phyloP scores from a whole-genome alignment of 805 yeast genomes.

The Zygosaccharomyces kombuchaensis region DNA sequence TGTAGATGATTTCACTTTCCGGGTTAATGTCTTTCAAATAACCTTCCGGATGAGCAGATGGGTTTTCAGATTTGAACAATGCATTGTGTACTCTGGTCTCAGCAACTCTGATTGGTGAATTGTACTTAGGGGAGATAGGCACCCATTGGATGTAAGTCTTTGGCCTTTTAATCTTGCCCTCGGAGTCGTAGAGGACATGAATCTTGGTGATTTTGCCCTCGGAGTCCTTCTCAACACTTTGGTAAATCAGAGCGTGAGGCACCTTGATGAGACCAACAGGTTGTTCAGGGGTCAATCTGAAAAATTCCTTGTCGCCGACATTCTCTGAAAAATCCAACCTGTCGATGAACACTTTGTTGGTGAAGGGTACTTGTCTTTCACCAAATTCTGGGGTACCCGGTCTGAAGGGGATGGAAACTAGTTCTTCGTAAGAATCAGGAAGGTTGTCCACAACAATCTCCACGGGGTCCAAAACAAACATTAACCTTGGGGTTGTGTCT shows the following conservation, averaged over 20 bases:
- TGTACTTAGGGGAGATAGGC: conserved; percentile 58
- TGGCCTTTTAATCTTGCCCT: conserved; percentile 62
- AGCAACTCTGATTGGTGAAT: conserved; percentile 58
- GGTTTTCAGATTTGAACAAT: conserved; percentile 87
- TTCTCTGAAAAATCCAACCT: conserved; percentile 78
- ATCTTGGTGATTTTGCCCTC: conserved; percentile 64
- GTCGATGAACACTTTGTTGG: conserved; percentile 78
- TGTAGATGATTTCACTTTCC: conserved; percentile 65
- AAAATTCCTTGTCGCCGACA: conserved; percentile 60
- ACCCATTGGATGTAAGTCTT: conserved; percentile 98
- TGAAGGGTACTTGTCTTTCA: conserved; percentile 68
- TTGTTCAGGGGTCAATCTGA: conserved; percentile 90
- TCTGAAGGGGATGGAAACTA: conserved; percentile 78
- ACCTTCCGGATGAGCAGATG: conserved; percentile 83
- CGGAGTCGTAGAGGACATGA: conserved; percentile 76
- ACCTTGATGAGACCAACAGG: conserved; percentile 92
- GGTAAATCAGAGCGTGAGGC: conserved; percentile 74
- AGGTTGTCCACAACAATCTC: conserved; percentile 79
- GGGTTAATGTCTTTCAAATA: conserved; percentile 79
- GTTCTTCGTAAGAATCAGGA: conserved; percentile 66
- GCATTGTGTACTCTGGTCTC: conserved; percentile 87
- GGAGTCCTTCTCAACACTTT: conserved; percentile 52
- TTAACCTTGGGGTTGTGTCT: conserved; percentile 86
- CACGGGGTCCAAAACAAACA: conserved; percentile 87
- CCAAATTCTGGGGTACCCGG: conserved; percentile 81